These are phyloP conservation scores for Bullera alba DNA, from an alignment of 768 basidiomycete genomes.

Conservation along the genomic window DNA sequence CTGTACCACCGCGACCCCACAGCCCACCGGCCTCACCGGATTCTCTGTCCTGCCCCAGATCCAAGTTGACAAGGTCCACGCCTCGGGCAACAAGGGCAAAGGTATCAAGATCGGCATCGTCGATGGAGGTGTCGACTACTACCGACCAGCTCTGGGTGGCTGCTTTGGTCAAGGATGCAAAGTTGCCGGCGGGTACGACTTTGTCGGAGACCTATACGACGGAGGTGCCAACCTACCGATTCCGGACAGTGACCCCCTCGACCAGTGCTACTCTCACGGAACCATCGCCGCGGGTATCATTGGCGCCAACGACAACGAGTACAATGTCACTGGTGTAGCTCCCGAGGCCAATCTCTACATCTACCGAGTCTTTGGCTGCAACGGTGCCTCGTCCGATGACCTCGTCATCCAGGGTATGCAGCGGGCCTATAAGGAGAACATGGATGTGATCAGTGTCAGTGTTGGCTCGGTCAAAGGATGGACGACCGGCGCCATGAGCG, in stretches of 20 bases:
- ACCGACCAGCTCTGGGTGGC: constrained; percentile 42
- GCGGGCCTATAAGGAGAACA: constrained; percentile 49
- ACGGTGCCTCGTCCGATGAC: constrained; percentile 48
- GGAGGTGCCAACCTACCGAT: constrained; percentile 27
- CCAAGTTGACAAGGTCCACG: constrained; percentile 62
- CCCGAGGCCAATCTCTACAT: constrained; percentile 54
- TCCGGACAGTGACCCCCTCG: constrained; percentile 41
- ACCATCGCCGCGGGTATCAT: constrained; percentile 46
- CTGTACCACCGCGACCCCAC: constrained; percentile 9
- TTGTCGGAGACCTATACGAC: constrained; percentile 41
- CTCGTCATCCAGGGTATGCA: constrained; percentile 53
- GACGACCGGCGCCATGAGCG: constrained; percentile 55
- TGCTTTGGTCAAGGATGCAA: constrained; percentile 45
- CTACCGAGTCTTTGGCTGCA: constrained; percentile 59
- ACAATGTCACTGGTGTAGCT: constrained; percentile 66
- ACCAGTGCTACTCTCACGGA: constrained; percentile 44
- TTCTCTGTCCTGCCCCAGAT: constrained; percentile 29
- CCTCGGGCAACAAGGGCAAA: constrained; percentile 56
- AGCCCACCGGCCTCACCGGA: constrained; percentile 20
- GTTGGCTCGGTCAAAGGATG: constrained; percentile 53
- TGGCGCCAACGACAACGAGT: constrained; percentile 52
- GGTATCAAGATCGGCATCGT: constrained; percentile 65
- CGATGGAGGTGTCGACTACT: constrained; percentile 43
- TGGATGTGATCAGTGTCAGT: constrained; percentile 58
- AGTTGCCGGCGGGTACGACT: constrained; percentile 45